Evolutionary conservation across 371 early-diverging fungal genomes (phyloP).

Genomic region (Mortierella sp.): DNA sequence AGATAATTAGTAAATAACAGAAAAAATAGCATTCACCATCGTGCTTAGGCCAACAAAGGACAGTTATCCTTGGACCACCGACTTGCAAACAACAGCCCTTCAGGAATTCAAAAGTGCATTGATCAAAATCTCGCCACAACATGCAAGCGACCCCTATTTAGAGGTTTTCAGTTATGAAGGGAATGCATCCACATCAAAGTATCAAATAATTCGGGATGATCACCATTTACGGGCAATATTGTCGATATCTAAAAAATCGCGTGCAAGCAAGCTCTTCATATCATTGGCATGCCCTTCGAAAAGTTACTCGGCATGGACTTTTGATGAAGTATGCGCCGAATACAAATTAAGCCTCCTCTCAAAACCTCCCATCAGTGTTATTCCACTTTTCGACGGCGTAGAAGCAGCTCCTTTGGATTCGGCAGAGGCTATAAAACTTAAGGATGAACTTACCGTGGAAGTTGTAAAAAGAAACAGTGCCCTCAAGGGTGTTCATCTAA

Average conservation of each 20-base stretch:
- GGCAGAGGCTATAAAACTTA: neutral
- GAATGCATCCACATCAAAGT: too few species aligned
- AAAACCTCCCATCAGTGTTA: neutral
- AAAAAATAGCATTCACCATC: too few species aligned
- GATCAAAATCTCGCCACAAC: too few species aligned
- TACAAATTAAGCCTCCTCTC: neutral
- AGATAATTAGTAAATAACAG: too few species aligned
- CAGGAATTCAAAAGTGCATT: too few species aligned
- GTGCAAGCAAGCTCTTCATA: neutral
- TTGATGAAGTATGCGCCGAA: slow-evolving; percentile 27
- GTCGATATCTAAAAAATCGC: neutral
- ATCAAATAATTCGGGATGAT: too few species aligned
- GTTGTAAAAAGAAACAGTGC: slow-evolving; percentile 1
- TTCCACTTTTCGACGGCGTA: slow-evolving; percentile 11
- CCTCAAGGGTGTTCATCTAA: neutral
- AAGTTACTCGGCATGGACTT: slow-evolving; percentile 14
- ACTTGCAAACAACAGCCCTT: too few species aligned
- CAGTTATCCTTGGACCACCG: too few species aligned
- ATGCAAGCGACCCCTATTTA: too few species aligned
- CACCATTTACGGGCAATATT: too few species aligned
- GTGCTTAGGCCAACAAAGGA: too few species aligned
- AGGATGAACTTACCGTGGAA: slow-evolving; percentile 13
- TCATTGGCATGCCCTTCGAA: slow-evolving; percentile 20
- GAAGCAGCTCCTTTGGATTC: slow-evolving; percentile 10
- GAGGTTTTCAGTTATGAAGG: neutral